Percentiles rank a stretch among this genome's conserved stretches.
Conservation (phyloP, 2,329 filamentous ascomycete genomes). For the Fusarium nematophilum region DNA sequence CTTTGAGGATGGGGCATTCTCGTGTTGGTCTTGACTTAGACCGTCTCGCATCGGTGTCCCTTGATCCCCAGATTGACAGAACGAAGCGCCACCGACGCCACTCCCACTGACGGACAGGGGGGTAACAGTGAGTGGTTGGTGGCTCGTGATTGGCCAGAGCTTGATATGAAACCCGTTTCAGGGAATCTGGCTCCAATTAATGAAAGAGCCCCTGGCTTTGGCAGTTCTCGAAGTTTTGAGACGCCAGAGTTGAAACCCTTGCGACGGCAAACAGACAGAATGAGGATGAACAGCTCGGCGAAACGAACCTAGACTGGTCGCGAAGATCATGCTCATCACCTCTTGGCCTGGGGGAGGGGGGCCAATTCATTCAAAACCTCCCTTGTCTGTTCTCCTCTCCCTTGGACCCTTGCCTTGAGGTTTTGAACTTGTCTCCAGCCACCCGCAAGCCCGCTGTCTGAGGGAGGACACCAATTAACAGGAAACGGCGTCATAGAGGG, state of each 20-base stretch:
- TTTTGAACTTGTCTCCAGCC: conserved; percentile 26
- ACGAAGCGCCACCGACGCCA: conserved; percentile 28
- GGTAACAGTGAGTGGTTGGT: conserved; percentile 20
- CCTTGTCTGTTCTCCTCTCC: conserved; percentile 19
- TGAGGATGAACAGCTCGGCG: conserved; percentile 20
- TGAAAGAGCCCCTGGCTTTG: conserved; percentile 30
- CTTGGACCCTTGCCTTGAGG: conserved; percentile 30
- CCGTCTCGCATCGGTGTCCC: conserved; percentile 8
- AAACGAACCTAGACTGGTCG: background rate
- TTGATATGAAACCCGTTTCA: conserved; percentile 43
- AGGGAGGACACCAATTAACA: conserved; percentile 16
- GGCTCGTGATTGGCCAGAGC: conserved; percentile 27
- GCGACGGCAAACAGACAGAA: conserved; percentile 28
- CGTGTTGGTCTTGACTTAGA: conserved; percentile 5
- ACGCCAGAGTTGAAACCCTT: conserved; percentile 27
- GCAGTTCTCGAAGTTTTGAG: conserved; percentile 16
- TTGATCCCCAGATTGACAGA: conserved; percentile 18
- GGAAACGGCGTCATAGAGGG: conserved; percentile 32
- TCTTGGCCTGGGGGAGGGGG: background rate
- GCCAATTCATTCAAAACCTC: background rate
- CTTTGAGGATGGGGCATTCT: conserved; percentile 9
- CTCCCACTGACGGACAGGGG: conserved; percentile 25
- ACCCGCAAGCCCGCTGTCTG: conserved; percentile 30
- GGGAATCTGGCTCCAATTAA: conserved; percentile 33
- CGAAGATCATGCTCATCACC: conserved; percentile 28